phyloP scores from a whole-genome alignment of 768 basidiomycete genomes.

The Cystobasidium onofrii region DNA sequence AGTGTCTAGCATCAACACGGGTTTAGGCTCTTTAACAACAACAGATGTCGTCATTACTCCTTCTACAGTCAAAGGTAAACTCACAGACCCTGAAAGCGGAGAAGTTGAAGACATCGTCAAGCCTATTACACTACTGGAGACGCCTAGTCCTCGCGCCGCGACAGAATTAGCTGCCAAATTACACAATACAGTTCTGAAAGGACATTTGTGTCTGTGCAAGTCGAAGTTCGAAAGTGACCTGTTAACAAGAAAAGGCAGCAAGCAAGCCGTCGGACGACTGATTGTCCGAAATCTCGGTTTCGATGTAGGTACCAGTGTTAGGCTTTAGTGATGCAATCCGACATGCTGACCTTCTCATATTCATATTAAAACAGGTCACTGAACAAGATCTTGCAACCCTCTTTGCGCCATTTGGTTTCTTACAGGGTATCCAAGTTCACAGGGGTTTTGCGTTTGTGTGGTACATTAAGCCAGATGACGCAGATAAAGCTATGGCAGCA shows the following conservation, averaged over 20 bases:
- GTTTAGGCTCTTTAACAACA: slow-evolving; percentile 59
- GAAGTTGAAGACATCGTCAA: neutral
- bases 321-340: neutral
- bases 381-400: slow-evolving; percentile 74
- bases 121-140: slow-evolving; percentile 55
- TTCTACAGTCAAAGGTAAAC: slow-evolving; percentile 50
- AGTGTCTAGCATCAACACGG: slow-evolving; percentile 59
- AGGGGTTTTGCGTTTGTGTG: slow-evolving; percentile 93
- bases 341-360: slow-evolving; percentile 13
- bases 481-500: slow-evolving; percentile 67
- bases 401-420: slow-evolving; percentile 79
- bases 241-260: slow-evolving; percentile 44
- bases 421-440: slow-evolving; percentile 77
- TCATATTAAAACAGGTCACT: no score
- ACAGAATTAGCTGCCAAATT: slow-evolving; percentile 66
- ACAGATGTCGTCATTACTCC: slow-evolving; percentile 50
- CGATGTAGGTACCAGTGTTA: slow-evolving; percentile 45
- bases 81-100: neutral
- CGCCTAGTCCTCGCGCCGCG: slow-evolving; percentile 61
- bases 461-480: slow-evolving; percentile 78
- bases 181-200: slow-evolving; percentile 89
- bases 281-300: slow-evolving; percentile 86
- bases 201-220: slow-evolving; percentile 70
- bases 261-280: slow-evolving; percentile 53
- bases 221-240: slow-evolving; percentile 71